Evolutionary conservation across 2,329 filamentous ascomycete genomes (phyloP).

Genomic region (Phoma sp.): DNA sequence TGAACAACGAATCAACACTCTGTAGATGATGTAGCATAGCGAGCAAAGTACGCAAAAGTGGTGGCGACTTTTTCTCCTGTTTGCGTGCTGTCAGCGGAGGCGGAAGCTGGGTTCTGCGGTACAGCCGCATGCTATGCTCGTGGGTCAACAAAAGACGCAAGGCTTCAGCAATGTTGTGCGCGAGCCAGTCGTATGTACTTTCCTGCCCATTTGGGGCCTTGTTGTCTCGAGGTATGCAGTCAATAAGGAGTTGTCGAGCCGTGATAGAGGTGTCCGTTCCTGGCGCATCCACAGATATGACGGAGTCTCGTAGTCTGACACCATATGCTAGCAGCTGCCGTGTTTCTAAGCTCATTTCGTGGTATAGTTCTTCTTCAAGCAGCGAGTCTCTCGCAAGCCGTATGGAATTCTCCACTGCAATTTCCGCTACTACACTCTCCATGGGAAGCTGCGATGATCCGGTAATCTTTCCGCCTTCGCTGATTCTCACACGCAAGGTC

Average conservation of each 20-base stretch:
- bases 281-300: constrained; percentile 46
- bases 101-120: constrained; percentile 71
- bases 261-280: constrained; percentile 28
- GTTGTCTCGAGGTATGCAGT: constrained; percentile 70
- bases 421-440: constrained; percentile 51
- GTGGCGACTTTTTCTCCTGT: constrained; percentile 59
- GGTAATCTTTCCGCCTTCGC: constrained; percentile 63
- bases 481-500: constrained; percentile 72
- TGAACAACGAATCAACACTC: constrained; percentile 46
- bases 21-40: constrained; percentile 60
- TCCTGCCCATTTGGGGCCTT: constrained; percentile 30
- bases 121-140: constrained; percentile 78
- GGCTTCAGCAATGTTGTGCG: constrained; percentile 70
- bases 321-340: constrained; percentile 74
- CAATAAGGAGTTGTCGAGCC: constrained; percentile 70
- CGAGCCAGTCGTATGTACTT: constrained; percentile 56
- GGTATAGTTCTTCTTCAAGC: constrained; percentile 86
- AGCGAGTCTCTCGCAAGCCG: constrained; percentile 79
- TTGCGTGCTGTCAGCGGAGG: constrained; percentile 61
- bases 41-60: constrained; percentile 67
- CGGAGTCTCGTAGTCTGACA: constrained; percentile 66
- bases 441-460: constrained; percentile 59
- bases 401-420: constrained; percentile 71
- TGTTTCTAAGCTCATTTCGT: constrained; percentile 85
- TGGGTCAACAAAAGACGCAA: constrained; percentile 80